These are phyloP conservation scores for Leptomonas pyrrhocoris DNA, from an alignment of 208 protist species.

Conservation along the genomic window DNA sequence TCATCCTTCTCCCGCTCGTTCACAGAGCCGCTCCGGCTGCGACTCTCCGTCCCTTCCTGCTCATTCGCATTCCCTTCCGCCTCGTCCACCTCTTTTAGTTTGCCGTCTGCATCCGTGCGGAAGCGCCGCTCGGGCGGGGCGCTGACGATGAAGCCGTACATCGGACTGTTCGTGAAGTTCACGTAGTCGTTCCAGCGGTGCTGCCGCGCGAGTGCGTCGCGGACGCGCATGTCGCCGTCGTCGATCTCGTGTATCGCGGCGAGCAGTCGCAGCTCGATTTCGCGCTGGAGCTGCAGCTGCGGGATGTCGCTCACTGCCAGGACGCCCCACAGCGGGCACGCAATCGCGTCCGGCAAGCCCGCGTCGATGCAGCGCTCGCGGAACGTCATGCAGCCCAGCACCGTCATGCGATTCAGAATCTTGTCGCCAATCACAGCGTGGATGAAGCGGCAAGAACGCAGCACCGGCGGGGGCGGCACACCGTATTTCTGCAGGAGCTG, in stretches of 20 bases:
- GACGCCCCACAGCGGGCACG: slow-evolving; percentile 47
- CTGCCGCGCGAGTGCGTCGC: slow-evolving; percentile 20
- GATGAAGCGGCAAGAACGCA: slow-evolving; percentile 46
- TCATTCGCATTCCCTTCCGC: slow-evolving; percentile 6
- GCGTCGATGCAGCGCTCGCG: slow-evolving; percentile 34
- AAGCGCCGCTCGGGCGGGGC: slow-evolving; percentile 27
- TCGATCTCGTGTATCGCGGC: slow-evolving; percentile 38
- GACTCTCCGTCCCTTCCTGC: no score
- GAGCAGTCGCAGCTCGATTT: slow-evolving; percentile 37
- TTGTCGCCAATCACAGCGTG: slow-evolving; percentile 37
- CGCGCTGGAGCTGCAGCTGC: slow-evolving; percentile 43
- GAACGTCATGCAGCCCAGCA: slow-evolving; percentile 36
- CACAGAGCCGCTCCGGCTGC: neutral
- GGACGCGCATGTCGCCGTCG: slow-evolving; percentile 35
- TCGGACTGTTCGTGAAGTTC: slow-evolving; percentile 31
- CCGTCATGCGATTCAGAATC: slow-evolving; percentile 36
- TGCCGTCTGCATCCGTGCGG: slow-evolving; percentile 2
- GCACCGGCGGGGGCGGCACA: slow-evolving; percentile 38
- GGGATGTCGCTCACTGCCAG: slow-evolving; percentile 38
- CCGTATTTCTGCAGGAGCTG: slow-evolving; percentile 21
- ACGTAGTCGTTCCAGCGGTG: slow-evolving; percentile 41
- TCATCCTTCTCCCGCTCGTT: slow-evolving; percentile 2
- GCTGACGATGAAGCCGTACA: slow-evolving; percentile 23
- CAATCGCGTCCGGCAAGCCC: slow-evolving; percentile 39
- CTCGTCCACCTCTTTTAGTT: slow-evolving; percentile 9